Base-by-base conservation (phyloP, 1,139 yeast genomes). In the Pichia sorboxylosa region DNA sequence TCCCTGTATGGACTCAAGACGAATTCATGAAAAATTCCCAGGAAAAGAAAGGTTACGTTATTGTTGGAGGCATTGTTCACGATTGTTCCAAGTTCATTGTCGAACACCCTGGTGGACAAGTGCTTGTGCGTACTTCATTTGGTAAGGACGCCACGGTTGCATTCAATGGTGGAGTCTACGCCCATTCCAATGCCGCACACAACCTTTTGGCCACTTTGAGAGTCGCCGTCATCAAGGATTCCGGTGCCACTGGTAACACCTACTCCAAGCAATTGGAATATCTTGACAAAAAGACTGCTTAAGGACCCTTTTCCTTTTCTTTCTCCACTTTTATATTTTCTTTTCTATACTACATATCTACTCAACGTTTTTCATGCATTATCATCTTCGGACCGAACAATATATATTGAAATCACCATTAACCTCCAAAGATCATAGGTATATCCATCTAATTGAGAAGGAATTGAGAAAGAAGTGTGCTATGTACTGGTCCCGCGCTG, bases 61-160 rank as follows among this genome's bases (percentile, higher is more conserved):
- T 90, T 45, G 81, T 90, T 45, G 74, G 90, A 31, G 99, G 98
- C 47, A 87, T 90, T 45, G 94, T 92, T 34, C 97, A 92, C 61
- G 92, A 87, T 53, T 87, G 85, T 43, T 66, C 87, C 43, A 66
- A 67, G 31, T 90, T 87, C 57, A 71, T 90, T 48, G 78, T 79
- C 48, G 85, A 82, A 52, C 99, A 90, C 61, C 99, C 99, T 40
- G 99, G 99, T 69, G 99, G 99, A 47, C 79, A 75, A 56, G 84
- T 94, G 32, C 69, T 90, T 47, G 66, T 90, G 44, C 68, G 73
- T 54, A 81, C 94, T 26, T 85, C 95, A 8, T 64, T 80, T 44
- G 97, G 97, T 52, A 87, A 84, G 61, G 98, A 90, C 58, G 96
- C 95, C 32, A 85, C 97, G 26, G 82, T 83, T 51, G 97, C 94